phyloP scores from a whole-genome alignment of 2,329 filamentous ascomycete genomes.

The Exophiala viscosa region DNA sequence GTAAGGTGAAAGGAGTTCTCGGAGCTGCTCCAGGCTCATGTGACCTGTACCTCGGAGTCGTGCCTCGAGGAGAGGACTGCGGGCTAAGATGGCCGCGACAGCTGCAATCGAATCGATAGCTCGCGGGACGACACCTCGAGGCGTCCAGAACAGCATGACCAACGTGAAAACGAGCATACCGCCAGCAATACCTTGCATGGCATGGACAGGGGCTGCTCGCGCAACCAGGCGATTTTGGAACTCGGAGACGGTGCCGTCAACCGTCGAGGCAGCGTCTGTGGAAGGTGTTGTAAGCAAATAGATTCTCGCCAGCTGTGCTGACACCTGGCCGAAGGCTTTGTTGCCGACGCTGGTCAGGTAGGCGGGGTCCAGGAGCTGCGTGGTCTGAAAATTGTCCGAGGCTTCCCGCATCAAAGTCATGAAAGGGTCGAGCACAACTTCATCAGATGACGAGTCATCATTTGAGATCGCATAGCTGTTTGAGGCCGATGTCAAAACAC shows the following conservation, averaged over 20 bases:
- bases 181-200: constrained; percentile 19
- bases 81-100: constrained; percentile 19
- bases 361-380: constrained; percentile 14
- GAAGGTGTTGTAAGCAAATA: constrained; percentile 14
- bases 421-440: constrained; percentile 11
- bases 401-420: constrained; percentile 16
- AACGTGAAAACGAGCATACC: constrained; percentile 15
- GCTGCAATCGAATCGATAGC: constrained; percentile 21
- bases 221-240: constrained; percentile 14
- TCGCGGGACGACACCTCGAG: constrained; percentile 19
- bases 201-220: constrained; percentile 9
- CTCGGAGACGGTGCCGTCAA: constrained; percentile 14
- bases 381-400: constrained; percentile 3
- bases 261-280: background rate
- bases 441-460: background rate
- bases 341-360: constrained; percentile 12
- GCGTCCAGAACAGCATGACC: constrained; percentile 11
- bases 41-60: constrained; percentile 17
- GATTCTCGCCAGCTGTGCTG: constrained; percentile 19
- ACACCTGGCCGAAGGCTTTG: constrained; percentile 6
- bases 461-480: constrained; percentile 7
- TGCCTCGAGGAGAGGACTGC: constrained; percentile 14
- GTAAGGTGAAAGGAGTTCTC: constrained; percentile 6
- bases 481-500: constrained; percentile 5
- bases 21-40: constrained; percentile 8